phyloP scores from a whole-genome alignment of 192 early-diverging fungal species.

The Rhizophagus prolifer region DNA sequence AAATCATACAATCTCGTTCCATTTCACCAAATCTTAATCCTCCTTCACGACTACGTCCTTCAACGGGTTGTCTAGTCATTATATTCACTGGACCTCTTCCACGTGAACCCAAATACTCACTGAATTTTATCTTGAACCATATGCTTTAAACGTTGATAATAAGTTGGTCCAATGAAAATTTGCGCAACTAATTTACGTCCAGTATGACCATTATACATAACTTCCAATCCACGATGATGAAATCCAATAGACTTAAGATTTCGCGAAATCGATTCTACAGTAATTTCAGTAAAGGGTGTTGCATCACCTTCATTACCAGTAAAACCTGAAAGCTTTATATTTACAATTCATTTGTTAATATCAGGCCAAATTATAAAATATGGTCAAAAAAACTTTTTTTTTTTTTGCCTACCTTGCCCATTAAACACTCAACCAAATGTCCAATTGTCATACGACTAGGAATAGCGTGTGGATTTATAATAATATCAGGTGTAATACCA shows the following conservation, averaged over 20 bases:
- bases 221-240: constrained; percentile 95
- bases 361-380: neutral
- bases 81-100: constrained; percentile 97
- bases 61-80: constrained; percentile 95
- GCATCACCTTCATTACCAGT: constrained; percentile 96
- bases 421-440: constrained; percentile 97
- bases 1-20: constrained; percentile 99
- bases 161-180: constrained; percentile 95
- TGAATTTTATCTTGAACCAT: constrained; percentile 99
- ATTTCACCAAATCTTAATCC: constrained; percentile 99
- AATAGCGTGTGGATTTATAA: constrained; percentile 99
- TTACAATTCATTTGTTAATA: neutral
- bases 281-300: constrained; percentile 97
- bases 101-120: constrained; percentile 53
- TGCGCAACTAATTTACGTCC: constrained; percentile 92
- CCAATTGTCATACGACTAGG: constrained; percentile 99
- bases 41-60: constrained; percentile 96
- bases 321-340: constrained; percentile 66
- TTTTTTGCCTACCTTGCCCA: constrained; percentile 63
- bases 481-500: constrained; percentile 93
- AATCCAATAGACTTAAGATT: constrained; percentile 76
- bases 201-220: constrained; percentile 99
- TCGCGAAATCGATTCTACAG: constrained; percentile 89
- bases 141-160: constrained; percentile 99
- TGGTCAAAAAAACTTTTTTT: neutral